phyloP scores from a whole-genome alignment of 2,329 filamentous ascomycete species.

The Calonectria fujianensis region DNA sequence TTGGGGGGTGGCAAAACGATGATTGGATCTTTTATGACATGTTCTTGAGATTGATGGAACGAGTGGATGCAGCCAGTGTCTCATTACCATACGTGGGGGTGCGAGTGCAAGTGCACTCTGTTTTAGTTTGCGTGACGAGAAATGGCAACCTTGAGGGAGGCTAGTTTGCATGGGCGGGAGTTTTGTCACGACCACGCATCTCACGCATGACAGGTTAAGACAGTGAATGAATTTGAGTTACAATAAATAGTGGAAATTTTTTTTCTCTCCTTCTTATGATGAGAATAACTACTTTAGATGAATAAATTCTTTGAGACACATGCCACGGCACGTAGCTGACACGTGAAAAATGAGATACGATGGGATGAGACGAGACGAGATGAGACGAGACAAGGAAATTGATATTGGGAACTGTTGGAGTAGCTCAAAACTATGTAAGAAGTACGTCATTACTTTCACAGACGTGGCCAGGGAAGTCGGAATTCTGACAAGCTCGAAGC shows the following conservation, averaged over 20 bases:
- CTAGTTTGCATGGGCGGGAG: conserved; percentile 50
- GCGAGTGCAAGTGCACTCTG: conserved; percentile 34
- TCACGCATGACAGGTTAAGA: conserved; percentile 55
- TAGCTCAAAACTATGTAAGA: not conserved
- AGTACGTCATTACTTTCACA: not conserved
- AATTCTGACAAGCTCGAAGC: not conserved
- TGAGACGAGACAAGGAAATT: conserved; percentile 13
- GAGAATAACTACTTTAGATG: conserved; percentile 45
- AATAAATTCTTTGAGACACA: conserved; percentile 42
- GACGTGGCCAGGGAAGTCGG: not conserved
- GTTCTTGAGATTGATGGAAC: conserved; percentile 49
- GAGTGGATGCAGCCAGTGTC: conserved; percentile 43
- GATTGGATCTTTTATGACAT: conserved; percentile 56
- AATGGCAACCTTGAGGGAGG: conserved; percentile 42
- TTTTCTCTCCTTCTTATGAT: conserved; percentile 25
- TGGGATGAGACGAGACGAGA: not conserved
- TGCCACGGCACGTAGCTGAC: conserved; percentile 3
- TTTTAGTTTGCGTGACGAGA: conserved; percentile 33
- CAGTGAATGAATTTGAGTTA: conserved; percentile 54
- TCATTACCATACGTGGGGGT: conserved; percentile 36
- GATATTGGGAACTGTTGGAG: conserved; percentile 15
- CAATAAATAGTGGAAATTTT: conserved; percentile 43
- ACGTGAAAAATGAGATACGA: not conserved
- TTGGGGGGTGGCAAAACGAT: conserved; percentile 52
- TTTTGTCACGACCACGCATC: conserved; percentile 56